phyloP scores from a whole-genome alignment of 2,329 filamentous ascomycete species.

The Phialophora expanda region DNA sequence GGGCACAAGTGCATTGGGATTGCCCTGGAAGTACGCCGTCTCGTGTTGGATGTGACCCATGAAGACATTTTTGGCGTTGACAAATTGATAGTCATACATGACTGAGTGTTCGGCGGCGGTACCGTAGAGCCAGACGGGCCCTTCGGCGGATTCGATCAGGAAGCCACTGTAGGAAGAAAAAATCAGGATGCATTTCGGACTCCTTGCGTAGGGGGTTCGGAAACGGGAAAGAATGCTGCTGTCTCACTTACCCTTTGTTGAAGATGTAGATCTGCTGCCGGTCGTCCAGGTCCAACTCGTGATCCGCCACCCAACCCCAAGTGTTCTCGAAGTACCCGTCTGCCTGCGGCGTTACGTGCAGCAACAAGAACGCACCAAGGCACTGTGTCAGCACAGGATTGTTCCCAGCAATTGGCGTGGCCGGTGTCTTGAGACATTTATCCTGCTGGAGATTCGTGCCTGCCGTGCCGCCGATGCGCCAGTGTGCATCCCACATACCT shows the following conservation, averaged over 20 bases:
- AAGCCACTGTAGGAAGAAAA: conserved; percentile 46
- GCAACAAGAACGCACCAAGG: conserved; percentile 55
- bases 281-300: conserved; percentile 41
- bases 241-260: conserved; percentile 54
- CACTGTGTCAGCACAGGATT: conserved; percentile 40
- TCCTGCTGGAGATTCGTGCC: conserved; percentile 44
- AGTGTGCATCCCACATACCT: conserved; percentile 45
- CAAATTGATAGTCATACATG: conserved; percentile 73
- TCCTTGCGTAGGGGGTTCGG: conserved; percentile 1
- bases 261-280: conserved; percentile 69
- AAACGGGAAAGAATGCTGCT: neutral
- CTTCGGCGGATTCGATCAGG: conserved; percentile 45
- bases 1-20: conserved; percentile 63
- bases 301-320: conserved; percentile 46
- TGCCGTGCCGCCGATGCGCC: conserved; percentile 48
- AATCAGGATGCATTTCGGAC: conserved; percentile 1
- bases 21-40: conserved; percentile 73
- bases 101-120: conserved; percentile 69
- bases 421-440: conserved; percentile 45
- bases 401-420: conserved; percentile 40
- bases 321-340: conserved; percentile 48
- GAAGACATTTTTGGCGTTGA: conserved; percentile 64
- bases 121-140: conserved; percentile 65
- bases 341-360: conserved; percentile 66
- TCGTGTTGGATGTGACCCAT: conserved; percentile 71